Conservation (phyloP, 768 basidiomycete genomes). For the Rhodocollybia butyracea region DNA sequence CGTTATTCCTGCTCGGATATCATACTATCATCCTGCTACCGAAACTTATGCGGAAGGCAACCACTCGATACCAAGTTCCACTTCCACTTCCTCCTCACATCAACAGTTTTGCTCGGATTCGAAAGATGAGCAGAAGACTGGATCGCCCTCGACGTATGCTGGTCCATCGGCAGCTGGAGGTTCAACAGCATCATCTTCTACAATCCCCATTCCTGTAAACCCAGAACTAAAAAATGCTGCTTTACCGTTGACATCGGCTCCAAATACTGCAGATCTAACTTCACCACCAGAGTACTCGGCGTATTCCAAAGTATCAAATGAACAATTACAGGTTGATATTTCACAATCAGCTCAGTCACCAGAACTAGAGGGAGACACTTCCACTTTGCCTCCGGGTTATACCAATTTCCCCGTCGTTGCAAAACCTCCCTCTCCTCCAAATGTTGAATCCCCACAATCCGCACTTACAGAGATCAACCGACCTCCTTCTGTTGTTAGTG, state of each 20-base stretch:
- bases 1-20: slow-evolving; percentile 27
- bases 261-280: neutral
- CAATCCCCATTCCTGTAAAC: neutral
- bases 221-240: neutral
- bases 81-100: neutral
- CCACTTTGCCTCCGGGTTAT: slow-evolving; percentile 11
- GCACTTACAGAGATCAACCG: no score
- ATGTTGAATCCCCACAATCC: no score
- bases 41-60: neutral
- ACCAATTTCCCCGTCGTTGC: neutral
- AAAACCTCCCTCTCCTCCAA: neutral
- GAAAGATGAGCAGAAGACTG: no score
- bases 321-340: no score
- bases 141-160: no score
- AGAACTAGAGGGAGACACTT: slow-evolving; percentile 12
- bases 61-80: neutral
- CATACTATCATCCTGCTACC: slow-evolving; percentile 27
- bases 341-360: neutral
- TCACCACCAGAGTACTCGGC: neutral
- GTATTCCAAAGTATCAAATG: neutral
- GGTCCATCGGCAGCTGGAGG: no score
- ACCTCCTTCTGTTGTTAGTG: no score
- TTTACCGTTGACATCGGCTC: neutral
- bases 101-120: no score
- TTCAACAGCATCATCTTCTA: neutral